A percentile compares a stretch with the other conserved stretches of the same genome.
Evolutionary conservation across 345 rosid genomes (phyloP).

Genomic region (Psidium guajava): DNA sequence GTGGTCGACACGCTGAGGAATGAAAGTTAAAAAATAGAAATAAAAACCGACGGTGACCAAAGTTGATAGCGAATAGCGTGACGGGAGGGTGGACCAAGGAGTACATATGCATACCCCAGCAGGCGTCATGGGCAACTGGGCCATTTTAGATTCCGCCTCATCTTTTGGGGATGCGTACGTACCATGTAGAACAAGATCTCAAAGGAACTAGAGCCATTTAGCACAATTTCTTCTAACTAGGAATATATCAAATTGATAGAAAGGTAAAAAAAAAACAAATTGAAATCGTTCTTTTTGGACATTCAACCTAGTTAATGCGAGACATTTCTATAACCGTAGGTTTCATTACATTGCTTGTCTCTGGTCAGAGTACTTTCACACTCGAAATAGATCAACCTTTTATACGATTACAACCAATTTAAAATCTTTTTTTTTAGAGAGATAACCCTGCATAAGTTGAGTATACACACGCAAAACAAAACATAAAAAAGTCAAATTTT

Average conservation of each 20-base stretch:
- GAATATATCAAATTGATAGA: background rate
- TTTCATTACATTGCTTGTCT: background rate
- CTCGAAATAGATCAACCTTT: background rate
- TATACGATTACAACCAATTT: background rate
- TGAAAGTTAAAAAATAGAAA: background rate
- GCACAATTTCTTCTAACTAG: background rate
- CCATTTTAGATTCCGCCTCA: background rate
- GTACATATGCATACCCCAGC: too few relatives aligned
- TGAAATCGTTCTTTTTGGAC: background rate
- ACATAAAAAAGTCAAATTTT: background rate
- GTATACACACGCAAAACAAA: background rate
- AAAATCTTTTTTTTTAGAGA: background rate
- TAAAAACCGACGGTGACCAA: background rate
- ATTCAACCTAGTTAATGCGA: accelerated
- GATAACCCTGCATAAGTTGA: background rate
- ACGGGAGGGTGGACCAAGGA: background rate
- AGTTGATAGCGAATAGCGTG: background rate
- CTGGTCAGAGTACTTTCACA: accelerated
- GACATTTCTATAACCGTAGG: accelerated
- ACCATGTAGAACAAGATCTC: background rate
- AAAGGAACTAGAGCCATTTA: background rate
- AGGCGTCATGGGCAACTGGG: background rate
- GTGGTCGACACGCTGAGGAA: background rate
- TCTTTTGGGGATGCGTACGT: background rate
- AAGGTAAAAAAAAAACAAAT: background rate